Percentiles rank a stretch among this genome's conserved stretches.
Evolutionary conservation across 164 flowering plant species (phyloP).

Genomic region (Dillenia turbinata): DNA sequence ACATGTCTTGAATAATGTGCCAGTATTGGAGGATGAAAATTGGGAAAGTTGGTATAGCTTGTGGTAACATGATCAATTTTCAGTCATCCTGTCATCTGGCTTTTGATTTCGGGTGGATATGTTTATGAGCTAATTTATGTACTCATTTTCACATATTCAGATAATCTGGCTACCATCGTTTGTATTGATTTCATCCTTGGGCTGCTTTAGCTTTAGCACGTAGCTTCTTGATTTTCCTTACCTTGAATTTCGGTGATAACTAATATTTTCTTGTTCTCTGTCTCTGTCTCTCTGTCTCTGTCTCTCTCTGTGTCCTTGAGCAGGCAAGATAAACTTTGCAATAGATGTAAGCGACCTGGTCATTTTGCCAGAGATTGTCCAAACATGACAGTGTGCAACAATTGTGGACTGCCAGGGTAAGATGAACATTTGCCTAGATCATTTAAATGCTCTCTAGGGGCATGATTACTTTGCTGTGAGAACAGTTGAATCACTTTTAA

Average conservation of each 20-base stretch:
- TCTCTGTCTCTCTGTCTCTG: too few species aligned
- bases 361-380: constrained; percentile 53
- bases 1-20: too few species aligned
- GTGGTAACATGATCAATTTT: too few species aligned
- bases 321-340: constrained; percentile 40
- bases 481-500: too few species aligned
- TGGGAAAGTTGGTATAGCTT: too few species aligned
- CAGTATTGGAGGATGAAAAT: too few species aligned
- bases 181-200: background rate
- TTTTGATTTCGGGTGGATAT: too few species aligned
- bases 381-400: constrained; percentile 40
- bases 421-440: background rate
- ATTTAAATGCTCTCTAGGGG: too few species aligned
- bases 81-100: too few species aligned
- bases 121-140: background rate
- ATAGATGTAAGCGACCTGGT: constrained; percentile 45
- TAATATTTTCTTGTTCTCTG: background rate
- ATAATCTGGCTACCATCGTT: too few species aligned
- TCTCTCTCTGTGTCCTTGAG: too few species aligned
- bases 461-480: too few species aligned
- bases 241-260: background rate
- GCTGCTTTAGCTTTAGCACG: background rate
- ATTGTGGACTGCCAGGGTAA: constrained; percentile 54
- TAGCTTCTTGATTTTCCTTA: background rate
- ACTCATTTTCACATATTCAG: background rate